Conservation (phyloP, 2,329 filamentous ascomycete genomes). For the Boeremia exigua region DNA sequence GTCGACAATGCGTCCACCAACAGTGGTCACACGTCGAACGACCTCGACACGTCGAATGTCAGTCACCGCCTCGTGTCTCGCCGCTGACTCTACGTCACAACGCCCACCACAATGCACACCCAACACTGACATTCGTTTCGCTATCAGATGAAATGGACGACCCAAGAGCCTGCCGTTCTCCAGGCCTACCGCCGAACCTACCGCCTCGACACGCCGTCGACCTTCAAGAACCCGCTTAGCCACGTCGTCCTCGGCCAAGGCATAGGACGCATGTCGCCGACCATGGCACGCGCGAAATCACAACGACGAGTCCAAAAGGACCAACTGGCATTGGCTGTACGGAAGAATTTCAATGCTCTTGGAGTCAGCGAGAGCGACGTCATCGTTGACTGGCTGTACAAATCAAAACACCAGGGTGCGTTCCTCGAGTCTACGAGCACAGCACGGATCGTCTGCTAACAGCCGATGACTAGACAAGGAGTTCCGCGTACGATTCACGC, state of each 20-base stretch:
- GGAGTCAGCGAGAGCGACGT: conserved; percentile 83
- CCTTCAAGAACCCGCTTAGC: conserved; percentile 64
- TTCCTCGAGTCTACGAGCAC: not conserved
- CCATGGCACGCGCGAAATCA: conserved; percentile 71
- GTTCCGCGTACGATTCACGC: conserved; percentile 54
- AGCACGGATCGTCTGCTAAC: conserved; percentile 7
- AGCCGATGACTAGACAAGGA: conserved; percentile 50
- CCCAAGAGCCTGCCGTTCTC: conserved; percentile 70
- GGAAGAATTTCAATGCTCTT: conserved; percentile 83
- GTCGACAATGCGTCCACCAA: conserved; percentile 47
- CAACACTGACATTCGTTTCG: conserved; percentile 19
- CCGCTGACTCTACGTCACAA: not conserved
- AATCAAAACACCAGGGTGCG: conserved; percentile 65
- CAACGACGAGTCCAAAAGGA: conserved; percentile 73
- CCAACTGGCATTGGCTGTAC: conserved; percentile 72
- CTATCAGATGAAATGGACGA: conserved; percentile 66
- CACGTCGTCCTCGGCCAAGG: conserved; percentile 61
- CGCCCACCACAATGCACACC: conserved; percentile 5
- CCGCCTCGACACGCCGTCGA: conserved; percentile 71
- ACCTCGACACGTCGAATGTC: conserved; percentile 43
- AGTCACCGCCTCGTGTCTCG: conserved; percentile 25
- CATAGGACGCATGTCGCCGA: conserved; percentile 76
- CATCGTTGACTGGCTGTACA: conserved; percentile 79
- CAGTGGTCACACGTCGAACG: conserved; percentile 42
- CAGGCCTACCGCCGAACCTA: conserved; percentile 79